Percentiles rank a stretch among this genome's conserved stretches.
These are phyloP conservation scores for Emmonsia crescens DNA, from an alignment of 2,329 filamentous ascomycete genomes.

Conservation along the genomic window DNA sequence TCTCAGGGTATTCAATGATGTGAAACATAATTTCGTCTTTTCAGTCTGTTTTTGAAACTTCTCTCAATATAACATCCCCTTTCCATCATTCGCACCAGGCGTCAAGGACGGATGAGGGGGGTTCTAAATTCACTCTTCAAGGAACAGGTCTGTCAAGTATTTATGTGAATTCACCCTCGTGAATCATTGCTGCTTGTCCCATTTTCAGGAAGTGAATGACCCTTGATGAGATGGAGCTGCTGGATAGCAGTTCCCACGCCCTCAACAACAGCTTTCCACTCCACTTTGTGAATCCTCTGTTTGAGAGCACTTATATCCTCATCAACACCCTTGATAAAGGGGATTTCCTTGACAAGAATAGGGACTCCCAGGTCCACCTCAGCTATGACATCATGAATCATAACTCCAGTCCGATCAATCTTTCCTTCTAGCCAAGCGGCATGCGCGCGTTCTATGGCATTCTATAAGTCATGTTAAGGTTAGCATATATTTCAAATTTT, in stretches of 20 bases:
- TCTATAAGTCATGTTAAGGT: constrained; percentile 14
- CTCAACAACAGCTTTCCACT: constrained; percentile 70
- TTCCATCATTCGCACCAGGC: neutral
- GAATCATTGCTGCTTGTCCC: neutral
- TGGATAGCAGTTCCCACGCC: constrained; percentile 41
- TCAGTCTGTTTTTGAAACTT: neutral
- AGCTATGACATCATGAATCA: constrained; percentile 75
- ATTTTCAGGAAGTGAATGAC: neutral
- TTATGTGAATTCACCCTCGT: neutral
- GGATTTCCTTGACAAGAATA: constrained; percentile 59
- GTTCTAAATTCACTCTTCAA: neutral
- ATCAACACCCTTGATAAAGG: constrained; percentile 47
- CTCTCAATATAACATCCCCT: neutral
- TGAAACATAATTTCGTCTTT: neutral
- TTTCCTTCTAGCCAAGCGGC: constrained; percentile 59
- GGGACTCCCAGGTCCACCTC: constrained; percentile 72
- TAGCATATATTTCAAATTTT: neutral
- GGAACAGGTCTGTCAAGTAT: no score
- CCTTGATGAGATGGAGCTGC: constrained; percentile 15
- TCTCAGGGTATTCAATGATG: no score
- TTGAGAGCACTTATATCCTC: constrained; percentile 57
- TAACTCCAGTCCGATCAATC: constrained; percentile 62
- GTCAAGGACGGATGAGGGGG: neutral
- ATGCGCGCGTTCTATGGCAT: constrained; percentile 69
- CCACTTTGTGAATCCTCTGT: constrained; percentile 60